Base-by-base conservation (phyloP, 192 early-diverging fungal genomes). In the Linnemannia schmuckeri region DNA sequence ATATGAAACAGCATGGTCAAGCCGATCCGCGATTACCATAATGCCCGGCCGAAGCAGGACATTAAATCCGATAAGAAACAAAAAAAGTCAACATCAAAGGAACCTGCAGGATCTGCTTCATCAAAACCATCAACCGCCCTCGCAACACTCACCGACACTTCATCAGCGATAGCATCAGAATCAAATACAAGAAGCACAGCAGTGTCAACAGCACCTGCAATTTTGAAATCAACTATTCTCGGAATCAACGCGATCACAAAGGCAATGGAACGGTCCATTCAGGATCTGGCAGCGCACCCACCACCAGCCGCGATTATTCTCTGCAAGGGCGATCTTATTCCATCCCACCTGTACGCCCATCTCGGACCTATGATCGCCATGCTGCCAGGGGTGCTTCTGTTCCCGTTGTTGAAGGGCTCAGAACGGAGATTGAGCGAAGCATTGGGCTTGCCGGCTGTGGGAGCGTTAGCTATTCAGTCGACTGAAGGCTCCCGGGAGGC, bases 161-260 rank as follows among this genome's bases (percentile, higher is more conserved):
- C 78, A 13, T 42, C 70, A 7, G 33, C 37, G 8, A 22, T 46
- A 52, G 22, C 80, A 38, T 8, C 22, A 66, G 22, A 40, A 38
- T 13, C 74, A 57, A 35, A 2, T 15, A 38, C 47, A 77, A 6
- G 41, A 66, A 69, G 37, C 72, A 44, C 10, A 70, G 3, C 61
- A 69, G 33, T 35, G 41, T 40, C 46, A 75, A 13, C 35, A 57
- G 55, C 61, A 71, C 79, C 85, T 20, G 42, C 27, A 10, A 81
- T 87, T 15, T 30, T 78, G 47, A 20, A 54, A 24, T 75, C 70
- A 0, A 47, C 55, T 8, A 69, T 70, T 3, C 78, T 87, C 20
- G 85, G 85, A 10, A 87, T 87, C 76, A 87, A 87, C 18, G 69
- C 85, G 2, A 73, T 87, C 8, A 87, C 85, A 44, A 87, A 80